A percentile compares a stretch with the other conserved stretches of the same genome.
phyloP scores from a whole-genome alignment of 441 rosid genomes.

The Euphorbia celastroides region DNA sequence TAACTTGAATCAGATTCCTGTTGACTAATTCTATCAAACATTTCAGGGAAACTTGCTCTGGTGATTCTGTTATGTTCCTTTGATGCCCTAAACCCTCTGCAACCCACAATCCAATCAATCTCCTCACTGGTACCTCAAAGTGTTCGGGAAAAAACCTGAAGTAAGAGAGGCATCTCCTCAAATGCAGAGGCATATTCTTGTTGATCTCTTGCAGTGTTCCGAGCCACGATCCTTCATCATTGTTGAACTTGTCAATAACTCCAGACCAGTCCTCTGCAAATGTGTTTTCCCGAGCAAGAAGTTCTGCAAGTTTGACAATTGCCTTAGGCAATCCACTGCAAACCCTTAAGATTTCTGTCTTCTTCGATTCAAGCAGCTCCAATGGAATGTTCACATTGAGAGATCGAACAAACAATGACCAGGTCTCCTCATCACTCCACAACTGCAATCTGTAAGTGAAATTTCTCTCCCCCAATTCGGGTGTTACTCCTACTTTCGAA shows the following conservation, averaged over 20 bases:
- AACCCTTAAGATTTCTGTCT: constrained; percentile 12
- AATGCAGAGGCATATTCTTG: constrained; percentile 14
- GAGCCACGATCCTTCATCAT: constrained; percentile 11
- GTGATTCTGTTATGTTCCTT: constrained; percentile 3
- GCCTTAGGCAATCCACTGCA: constrained; percentile 18
- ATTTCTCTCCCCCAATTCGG: constrained; percentile 10
- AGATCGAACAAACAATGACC: constrained; percentile 19
- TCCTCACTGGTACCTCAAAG: constrained; percentile 18
- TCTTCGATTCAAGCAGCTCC: constrained; percentile 13
- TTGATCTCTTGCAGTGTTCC: constrained; percentile 7
- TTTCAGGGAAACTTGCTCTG: constrained; percentile 15
- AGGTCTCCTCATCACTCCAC: constrained; percentile 24
- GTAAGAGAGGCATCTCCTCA: constrained; percentile 24
- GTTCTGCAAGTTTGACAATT: constrained; percentile 15
- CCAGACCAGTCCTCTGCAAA: constrained; percentile 13
- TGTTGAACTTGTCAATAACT: constrained; percentile 14
- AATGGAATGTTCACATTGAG: constrained; percentile 13
- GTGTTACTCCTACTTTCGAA: constrained; percentile 12
- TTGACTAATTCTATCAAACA: constrained; percentile 10
- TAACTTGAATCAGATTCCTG: constrained; percentile 12
- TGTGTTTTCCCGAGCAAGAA: constrained; percentile 9
- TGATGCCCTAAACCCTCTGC: constrained; percentile 20
- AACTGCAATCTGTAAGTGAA: constrained; percentile 14
- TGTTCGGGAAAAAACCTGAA: constrained; percentile 16
- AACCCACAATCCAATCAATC: constrained; percentile 23